Evolutionary conservation across 140 eudicot genomes (phyloP).

Genomic region (Oenanthe javanica): DNA sequence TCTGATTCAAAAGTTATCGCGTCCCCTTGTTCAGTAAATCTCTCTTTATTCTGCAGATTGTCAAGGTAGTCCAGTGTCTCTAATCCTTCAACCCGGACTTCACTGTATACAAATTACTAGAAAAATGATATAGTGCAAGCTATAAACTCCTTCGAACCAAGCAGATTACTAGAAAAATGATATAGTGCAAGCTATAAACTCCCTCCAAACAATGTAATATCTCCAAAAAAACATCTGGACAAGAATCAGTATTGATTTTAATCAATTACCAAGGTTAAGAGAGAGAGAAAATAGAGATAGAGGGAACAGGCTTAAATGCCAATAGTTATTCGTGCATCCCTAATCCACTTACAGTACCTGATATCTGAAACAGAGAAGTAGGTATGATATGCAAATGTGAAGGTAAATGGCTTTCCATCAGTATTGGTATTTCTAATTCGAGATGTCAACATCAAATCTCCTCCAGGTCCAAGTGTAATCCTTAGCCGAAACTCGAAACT

Average conservation of each 20-base stretch:
- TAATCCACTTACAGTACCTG: slow-evolving; percentile 35
- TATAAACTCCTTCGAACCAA: background rate
- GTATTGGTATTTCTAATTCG: slow-evolving; percentile 69
- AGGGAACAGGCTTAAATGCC: background rate
- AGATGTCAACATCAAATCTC: slow-evolving; percentile 87
- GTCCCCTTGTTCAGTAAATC: slow-evolving; percentile 85
- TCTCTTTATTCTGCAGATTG: slow-evolving; percentile 57
- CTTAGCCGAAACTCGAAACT: slow-evolving; percentile 93
- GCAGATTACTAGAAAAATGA: background rate
- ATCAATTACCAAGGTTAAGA: background rate
- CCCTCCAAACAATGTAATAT: background rate
- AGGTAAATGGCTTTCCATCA: slow-evolving; percentile 69
- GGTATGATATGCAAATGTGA: slow-evolving; percentile 87
- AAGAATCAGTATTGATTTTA: background rate
- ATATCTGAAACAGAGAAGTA: slow-evolving; percentile 94
- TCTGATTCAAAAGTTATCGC: slow-evolving; percentile 80
- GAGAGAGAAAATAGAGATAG: too few relatives aligned
- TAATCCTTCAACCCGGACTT: slow-evolving; percentile 92
- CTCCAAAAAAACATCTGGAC: background rate
- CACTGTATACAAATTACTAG: slow-evolving; percentile 32
- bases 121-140: background rate
- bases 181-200: background rate
- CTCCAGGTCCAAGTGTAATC: slow-evolving; percentile 75
- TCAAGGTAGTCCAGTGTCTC: slow-evolving; percentile 91
- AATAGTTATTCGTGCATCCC: background rate